Evolutionary conservation across 2,329 filamentous ascomycete species (phyloP).

Genomic region (Penicillium sp.): DNA sequence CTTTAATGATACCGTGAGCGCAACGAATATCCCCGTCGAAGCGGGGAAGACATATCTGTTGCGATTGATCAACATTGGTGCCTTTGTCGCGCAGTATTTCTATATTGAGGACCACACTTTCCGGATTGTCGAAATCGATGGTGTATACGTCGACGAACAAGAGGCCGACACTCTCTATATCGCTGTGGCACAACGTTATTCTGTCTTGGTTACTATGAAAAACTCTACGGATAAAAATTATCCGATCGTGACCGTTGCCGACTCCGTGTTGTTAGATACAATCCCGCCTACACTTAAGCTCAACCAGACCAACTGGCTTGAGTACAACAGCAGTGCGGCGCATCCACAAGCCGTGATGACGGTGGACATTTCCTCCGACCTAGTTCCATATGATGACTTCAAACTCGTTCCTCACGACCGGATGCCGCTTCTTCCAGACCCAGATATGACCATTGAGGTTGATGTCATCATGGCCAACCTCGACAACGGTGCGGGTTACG

Average conservation of each 20-base stretch:
- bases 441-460: constrained; percentile 57
- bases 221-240: constrained; percentile 65
- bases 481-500: constrained; percentile 62
- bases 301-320: constrained; percentile 64
- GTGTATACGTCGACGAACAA: constrained; percentile 66
- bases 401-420: constrained; percentile 69
- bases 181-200: constrained; percentile 65
- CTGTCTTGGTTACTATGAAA: constrained; percentile 59
- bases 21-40: constrained; percentile 56
- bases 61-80: constrained; percentile 72
- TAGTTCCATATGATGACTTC: constrained; percentile 71
- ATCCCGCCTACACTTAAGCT: constrained; percentile 36
- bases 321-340: constrained; percentile 52
- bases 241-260: constrained; percentile 33
- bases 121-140: constrained; percentile 71
- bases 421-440: constrained; percentile 59
- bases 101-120: constrained; percentile 58
- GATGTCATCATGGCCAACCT: constrained; percentile 71
- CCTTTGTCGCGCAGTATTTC: constrained; percentile 61
- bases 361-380: constrained; percentile 35
- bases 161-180: constrained; percentile 58
- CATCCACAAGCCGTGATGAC: constrained; percentile 28
- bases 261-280: constrained; percentile 32
- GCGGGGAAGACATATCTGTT: constrained; percentile 73
- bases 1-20: constrained; percentile 66